phyloP scores from a whole-genome alignment of 345 rosid species.

The Trapa bicornis region DNA sequence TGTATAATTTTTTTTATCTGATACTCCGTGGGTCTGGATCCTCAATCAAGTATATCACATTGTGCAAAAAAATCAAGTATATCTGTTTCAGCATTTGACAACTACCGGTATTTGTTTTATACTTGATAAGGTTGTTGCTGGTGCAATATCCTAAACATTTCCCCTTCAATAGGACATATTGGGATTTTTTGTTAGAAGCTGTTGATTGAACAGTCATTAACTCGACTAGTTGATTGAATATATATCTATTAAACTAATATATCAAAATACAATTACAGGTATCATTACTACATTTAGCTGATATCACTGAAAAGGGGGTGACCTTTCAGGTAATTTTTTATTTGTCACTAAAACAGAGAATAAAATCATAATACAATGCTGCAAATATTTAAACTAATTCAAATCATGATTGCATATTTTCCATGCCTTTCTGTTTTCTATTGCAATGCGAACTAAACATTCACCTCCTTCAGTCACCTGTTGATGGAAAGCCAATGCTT shows the following conservation, averaged over 20 bases:
- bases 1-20: neutral
- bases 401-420: neutral
- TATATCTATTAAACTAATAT: slow-evolving; percentile 1
- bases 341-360: neutral
- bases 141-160: neutral
- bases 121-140: neutral
- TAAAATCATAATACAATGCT: neutral
- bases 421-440: neutral
- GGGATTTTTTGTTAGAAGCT: neutral
- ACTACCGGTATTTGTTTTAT: neutral
- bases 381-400: neutral
- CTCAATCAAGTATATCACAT: neutral
- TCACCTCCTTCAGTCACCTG: slow-evolving; percentile 47
- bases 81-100: neutral
- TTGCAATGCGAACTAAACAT: neutral
- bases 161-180: neutral
- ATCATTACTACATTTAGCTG: slow-evolving; percentile 66
- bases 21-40: neutral
- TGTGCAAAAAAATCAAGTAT: neutral
- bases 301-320: slow-evolving; percentile 68
- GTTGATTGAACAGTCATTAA: neutral
- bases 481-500: slow-evolving; percentile 76
- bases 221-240: neutral
- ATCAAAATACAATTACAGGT: slow-evolving; percentile 30
- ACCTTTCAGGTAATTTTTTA: slow-evolving; percentile 49